phyloP scores from a whole-genome alignment of 371 early-diverging fungal genomes.

The Mucor piriformis region DNA sequence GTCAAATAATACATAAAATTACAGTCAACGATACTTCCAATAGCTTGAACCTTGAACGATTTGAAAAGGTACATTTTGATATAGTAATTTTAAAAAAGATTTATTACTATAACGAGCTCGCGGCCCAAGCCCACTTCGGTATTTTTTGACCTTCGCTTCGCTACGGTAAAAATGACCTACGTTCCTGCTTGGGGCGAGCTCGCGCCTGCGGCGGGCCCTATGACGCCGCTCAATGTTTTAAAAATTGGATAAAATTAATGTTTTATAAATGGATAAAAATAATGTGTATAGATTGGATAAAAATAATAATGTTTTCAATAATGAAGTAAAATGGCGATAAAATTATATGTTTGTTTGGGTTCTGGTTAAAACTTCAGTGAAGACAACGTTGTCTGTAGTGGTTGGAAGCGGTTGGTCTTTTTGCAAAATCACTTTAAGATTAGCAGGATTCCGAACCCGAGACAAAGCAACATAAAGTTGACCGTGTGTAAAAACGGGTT shows the following conservation, averaged over 20 bases:
- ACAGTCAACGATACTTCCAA: constrained; percentile 7
- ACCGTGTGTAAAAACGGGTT: constrained; percentile 6
- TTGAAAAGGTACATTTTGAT: constrained; percentile 8
- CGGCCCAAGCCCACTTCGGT: too few species aligned
- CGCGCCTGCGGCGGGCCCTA: too few species aligned
- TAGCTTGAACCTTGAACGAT: constrained; percentile 11
- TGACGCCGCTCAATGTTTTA: too few species aligned
- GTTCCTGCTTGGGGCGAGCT: too few species aligned
- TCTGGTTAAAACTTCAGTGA: neutral
- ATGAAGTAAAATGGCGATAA: too few species aligned
- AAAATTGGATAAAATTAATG: too few species aligned
- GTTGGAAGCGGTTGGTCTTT: neutral
- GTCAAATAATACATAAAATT: constrained; percentile 8
- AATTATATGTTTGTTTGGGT: neutral
- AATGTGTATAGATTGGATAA: too few species aligned
- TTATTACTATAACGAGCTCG: neutral
- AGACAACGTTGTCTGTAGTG: neutral
- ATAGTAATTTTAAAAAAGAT: constrained; percentile 9
- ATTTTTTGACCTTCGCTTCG: too few species aligned
- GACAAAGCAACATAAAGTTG: constrained; percentile 14
- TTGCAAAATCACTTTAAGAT: neutral
- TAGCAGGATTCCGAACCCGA: neutral
- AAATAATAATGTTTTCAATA: too few species aligned
- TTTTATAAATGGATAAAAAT: too few species aligned
- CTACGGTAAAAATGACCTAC: too few species aligned